Conservation (phyloP, 768 basidiomycete genomes). For the Rhodosporidiobolus odoratus region DNA sequence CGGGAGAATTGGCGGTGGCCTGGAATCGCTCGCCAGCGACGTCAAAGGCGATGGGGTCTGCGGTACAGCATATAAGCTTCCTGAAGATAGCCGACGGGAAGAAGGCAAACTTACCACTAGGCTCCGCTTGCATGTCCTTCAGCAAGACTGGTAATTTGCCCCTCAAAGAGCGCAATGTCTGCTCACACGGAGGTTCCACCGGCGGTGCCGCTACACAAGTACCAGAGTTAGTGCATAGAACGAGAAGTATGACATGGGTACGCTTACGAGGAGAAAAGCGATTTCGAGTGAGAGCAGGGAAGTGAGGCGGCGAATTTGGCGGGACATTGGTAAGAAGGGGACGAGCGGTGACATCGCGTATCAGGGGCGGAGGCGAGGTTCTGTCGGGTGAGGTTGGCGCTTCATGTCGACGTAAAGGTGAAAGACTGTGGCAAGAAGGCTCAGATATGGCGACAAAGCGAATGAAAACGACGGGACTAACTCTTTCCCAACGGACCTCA, state of each 20-base stretch:
- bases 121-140: background rate
- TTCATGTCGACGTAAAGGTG: background rate
- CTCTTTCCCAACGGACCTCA: background rate
- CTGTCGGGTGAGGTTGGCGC: background rate
- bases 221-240: too few species aligned
- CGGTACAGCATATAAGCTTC: background rate
- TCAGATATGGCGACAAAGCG: background rate
- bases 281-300: background rate
- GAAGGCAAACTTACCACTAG: background rate
- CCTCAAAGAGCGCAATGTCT: background rate
- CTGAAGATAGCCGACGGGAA: background rate
- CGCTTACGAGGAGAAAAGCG: background rate
- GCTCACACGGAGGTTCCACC: too few species aligned
- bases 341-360: background rate
- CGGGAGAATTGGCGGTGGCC: slow-evolving; percentile 6
- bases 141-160: background rate
- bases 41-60: slow-evolving; percentile 21
- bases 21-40: slow-evolving; percentile 23
- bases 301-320: background rate
- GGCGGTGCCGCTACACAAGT: too few species aligned
- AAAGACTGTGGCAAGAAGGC: background rate
- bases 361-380: background rate
- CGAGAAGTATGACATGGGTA: background rate
- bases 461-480: background rate
- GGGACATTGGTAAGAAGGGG: background rate